phyloP scores from a whole-genome alignment of 768 basidiomycete species.

The Fomitopsis serialis region DNA sequence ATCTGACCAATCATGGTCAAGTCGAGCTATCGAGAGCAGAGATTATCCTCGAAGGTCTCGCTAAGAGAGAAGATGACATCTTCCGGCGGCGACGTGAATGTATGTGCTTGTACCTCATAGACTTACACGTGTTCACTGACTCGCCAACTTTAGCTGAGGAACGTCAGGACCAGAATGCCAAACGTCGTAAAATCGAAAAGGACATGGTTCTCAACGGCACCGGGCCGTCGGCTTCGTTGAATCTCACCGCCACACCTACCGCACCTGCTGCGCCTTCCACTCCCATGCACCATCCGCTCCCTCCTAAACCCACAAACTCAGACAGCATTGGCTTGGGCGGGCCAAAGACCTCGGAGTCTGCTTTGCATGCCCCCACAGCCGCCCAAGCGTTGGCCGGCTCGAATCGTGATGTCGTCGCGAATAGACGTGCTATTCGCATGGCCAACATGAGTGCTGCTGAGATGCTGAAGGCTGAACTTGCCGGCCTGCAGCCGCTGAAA shows the following conservation, averaged over 20 bases:
- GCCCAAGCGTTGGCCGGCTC: slow-evolving; percentile 75
- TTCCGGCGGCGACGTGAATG: slow-evolving; percentile 90
- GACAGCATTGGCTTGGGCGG: slow-evolving; percentile 3
- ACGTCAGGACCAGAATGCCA: slow-evolving; percentile 87
- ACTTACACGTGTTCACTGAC: slow-evolving; percentile 4
- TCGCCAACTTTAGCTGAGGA: slow-evolving; percentile 67
- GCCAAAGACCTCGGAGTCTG: slow-evolving; percentile 40
- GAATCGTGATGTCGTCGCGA: slow-evolving; percentile 88
- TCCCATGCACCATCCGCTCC: slow-evolving; percentile 11
- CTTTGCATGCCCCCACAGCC: slow-evolving; percentile 60
- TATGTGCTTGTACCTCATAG: slow-evolving; percentile 22
- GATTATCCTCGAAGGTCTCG: slow-evolving; percentile 93
- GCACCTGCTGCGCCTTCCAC: slow-evolving; percentile 23
- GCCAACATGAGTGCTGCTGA: slow-evolving; percentile 97
- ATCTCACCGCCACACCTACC: slow-evolving; percentile 41
- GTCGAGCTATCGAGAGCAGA: slow-evolving; percentile 83
- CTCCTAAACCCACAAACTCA: slow-evolving; percentile 52
- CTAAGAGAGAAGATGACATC: slow-evolving; percentile 93
- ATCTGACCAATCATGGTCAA: slow-evolving; percentile 89
- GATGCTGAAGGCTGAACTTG: slow-evolving; percentile 84
- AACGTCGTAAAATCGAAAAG: slow-evolving; percentile 74
- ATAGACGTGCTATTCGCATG: slow-evolving; percentile 86
- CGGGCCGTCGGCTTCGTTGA: slow-evolving; percentile 46
- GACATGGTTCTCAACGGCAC: slow-evolving; percentile 23
- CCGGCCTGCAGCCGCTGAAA: slow-evolving; percentile 43